Base-by-base conservation (phyloP, 2,329 filamentous ascomycete species). In the Talaromyces amestolkiae region DNA sequence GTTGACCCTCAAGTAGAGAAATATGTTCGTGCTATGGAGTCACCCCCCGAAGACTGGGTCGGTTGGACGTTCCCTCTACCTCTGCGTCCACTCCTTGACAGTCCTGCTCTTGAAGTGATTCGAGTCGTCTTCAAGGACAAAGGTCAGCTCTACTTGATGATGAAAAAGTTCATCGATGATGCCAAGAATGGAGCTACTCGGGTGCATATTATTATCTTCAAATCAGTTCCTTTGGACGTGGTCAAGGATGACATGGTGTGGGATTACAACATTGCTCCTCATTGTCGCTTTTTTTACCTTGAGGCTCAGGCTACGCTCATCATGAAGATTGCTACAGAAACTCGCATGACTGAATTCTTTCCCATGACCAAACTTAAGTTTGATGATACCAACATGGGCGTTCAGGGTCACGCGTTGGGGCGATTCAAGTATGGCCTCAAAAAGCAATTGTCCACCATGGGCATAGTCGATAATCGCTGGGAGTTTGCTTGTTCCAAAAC, bases 211-310 rank as follows among this genome's bases (percentile, higher is more conserved):
- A 31, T 66, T 5, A 9, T 66, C n/a, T 9, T 66, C 15, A 62
- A 45, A 8, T 35, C 59, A 1, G 22, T 63, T 11, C 64, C 64
- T 17, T 24, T 22, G 1, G 19, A 22, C 9, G 31, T 41, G 5
- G 22, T 63, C 3, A 2, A 37, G 3, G 45, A 27, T 11, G 64
- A 63, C 15, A 13, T 27, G 7, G 6, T 37, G 1, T 66, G 59
- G 59, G 19, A 58, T 8, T 61, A 27, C 37, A 37, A 59, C 4
- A 58, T 66, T 19, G 59, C 24, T 13, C 64, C 64, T 37, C 64
- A 65, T 35, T 65, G 64, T 53, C 59, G 64, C 8, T 58, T 59
- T 43, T 27, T 49, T 24, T 58, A 66, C 47, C 64, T 66, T 11
- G 64, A 66, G 11, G 59, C 8, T 3, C 64, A 66, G 24, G 22